Percentiles rank a stretch among this genome's conserved stretches.
Conservation (phyloP, 371 early-diverging fungal genomes). For the Mucor plumbeus region DNA sequence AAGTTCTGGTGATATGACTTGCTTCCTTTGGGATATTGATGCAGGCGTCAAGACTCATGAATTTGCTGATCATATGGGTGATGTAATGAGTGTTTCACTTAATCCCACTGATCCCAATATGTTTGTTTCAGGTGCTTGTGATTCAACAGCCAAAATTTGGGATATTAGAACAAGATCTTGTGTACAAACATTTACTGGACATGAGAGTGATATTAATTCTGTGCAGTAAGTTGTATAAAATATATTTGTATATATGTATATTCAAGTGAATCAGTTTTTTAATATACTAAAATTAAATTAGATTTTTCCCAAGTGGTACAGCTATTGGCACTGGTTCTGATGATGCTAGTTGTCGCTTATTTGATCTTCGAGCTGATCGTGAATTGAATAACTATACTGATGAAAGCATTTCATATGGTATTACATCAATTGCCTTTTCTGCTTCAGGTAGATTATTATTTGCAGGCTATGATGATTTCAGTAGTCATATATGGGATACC, state of each 20-base stretch:
- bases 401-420: constrained; percentile 94
- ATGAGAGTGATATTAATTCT: constrained; percentile 97
- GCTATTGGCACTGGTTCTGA: constrained; percentile 98
- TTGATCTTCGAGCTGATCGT: constrained; percentile 95
- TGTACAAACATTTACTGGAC: constrained; percentile 96
- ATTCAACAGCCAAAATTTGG: constrained; percentile 98
- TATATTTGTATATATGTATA: too few relatives aligned
- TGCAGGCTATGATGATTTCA: constrained; percentile 98
- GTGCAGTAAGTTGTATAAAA: constrained; percentile 65
- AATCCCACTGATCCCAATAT: constrained; percentile 85
- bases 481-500: constrained; percentile 98
- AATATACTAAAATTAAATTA: constrained; percentile 9
- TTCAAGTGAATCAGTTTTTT: too few relatives aligned
- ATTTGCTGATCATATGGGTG: constrained; percentile 95
- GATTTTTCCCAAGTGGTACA: constrained; percentile 96
- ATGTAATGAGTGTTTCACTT: constrained; percentile 86
- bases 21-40: constrained; percentile 98
- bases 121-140: constrained; percentile 97
- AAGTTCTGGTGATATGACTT: constrained; percentile 95
- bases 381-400: constrained; percentile 95
- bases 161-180: constrained; percentile 94
- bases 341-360: constrained; percentile 95
- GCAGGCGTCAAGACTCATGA: constrained; percentile 92
- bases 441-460: constrained; percentile 93
- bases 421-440: constrained; percentile 96